phyloP scores from a whole-genome alignment of 345 rosid genomes.

The Populus alba region DNA sequence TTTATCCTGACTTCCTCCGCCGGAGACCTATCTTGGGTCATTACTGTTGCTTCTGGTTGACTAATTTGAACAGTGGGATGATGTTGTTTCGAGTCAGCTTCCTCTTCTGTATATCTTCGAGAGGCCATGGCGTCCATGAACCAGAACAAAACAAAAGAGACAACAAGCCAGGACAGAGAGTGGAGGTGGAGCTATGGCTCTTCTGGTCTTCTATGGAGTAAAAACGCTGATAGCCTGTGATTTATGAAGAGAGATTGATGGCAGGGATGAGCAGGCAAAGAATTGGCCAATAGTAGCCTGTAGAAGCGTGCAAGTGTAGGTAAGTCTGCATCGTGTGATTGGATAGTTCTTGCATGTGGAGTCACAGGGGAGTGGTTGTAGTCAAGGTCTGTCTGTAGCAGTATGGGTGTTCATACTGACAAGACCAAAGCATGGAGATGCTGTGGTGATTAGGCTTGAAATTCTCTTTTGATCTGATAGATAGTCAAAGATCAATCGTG shows the following conservation, averaged over 20 bases:
- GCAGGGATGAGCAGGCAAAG: neutral
- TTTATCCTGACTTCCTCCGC: conserved; percentile 22
- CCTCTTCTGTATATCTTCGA: neutral
- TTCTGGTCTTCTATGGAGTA: neutral
- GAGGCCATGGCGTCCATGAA: neutral
- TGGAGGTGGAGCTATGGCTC: neutral
- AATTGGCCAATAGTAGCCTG: neutral
- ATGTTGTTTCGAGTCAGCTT: neutral
- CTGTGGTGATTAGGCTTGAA: neutral
- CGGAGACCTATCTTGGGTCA: conserved; percentile 10
- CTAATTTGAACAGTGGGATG: neutral
- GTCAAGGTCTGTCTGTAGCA: neutral
- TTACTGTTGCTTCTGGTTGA: neutral
- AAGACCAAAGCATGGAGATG: neutral
- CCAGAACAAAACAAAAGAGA: neutral
- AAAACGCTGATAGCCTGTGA: neutral
- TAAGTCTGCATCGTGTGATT: neutral
- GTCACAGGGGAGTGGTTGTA: neutral
- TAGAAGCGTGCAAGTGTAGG: neutral
- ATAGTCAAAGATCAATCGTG: neutral
- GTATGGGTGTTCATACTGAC: neutral
- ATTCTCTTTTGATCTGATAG: neutral
- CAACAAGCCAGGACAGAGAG: neutral
- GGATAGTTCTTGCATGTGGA: neutral
- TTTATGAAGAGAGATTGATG: no score